These are phyloP conservation scores for Candida chilensis DNA, from an alignment of 805 yeast species.

Conservation along the genomic window DNA sequence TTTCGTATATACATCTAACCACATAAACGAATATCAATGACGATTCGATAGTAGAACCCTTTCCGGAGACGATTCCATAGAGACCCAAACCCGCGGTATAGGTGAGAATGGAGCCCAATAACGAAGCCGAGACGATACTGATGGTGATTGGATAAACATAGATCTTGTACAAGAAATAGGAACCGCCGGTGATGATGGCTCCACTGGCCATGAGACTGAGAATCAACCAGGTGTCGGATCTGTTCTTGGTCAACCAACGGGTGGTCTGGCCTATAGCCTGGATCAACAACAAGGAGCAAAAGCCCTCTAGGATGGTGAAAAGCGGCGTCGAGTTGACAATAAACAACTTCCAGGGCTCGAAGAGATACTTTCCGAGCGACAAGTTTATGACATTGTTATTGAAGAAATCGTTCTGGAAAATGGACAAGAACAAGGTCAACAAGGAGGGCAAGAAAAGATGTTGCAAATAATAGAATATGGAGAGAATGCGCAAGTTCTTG, in stretches of 20 bases:
- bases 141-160: slow-evolving; percentile 69
- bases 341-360: slow-evolving; percentile 63
- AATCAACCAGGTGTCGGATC: slow-evolving; percentile 74
- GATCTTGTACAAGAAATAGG: slow-evolving; percentile 75
- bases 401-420: no score
- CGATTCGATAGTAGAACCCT: slow-evolving; percentile 87
- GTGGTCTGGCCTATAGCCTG: slow-evolving; percentile 86
- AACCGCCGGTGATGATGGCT: slow-evolving; percentile 62
- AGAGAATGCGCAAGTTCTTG: slow-evolving; percentile 31
- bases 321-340: slow-evolving; percentile 79
- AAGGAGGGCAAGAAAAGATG: slow-evolving; percentile 78
- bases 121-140: slow-evolving; percentile 66
- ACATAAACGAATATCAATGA: slow-evolving; percentile 83
- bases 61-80: slow-evolving; percentile 75
- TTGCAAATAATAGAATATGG: slow-evolving; percentile 65
- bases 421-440: slow-evolving; percentile 56
- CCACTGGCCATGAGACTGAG: slow-evolving; percentile 66
- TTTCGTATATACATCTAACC: slow-evolving; percentile 86
- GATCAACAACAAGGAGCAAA: slow-evolving; percentile 83
- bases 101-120: slow-evolving; percentile 81
- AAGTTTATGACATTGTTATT: no score
- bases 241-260: slow-evolving; percentile 51
- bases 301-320: slow-evolving; percentile 86
- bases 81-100: slow-evolving; percentile 64
- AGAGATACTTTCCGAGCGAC: no score